phyloP scores from a whole-genome alignment of 2,329 filamentous ascomycete genomes.

The Diaporthe australafricana region DNA sequence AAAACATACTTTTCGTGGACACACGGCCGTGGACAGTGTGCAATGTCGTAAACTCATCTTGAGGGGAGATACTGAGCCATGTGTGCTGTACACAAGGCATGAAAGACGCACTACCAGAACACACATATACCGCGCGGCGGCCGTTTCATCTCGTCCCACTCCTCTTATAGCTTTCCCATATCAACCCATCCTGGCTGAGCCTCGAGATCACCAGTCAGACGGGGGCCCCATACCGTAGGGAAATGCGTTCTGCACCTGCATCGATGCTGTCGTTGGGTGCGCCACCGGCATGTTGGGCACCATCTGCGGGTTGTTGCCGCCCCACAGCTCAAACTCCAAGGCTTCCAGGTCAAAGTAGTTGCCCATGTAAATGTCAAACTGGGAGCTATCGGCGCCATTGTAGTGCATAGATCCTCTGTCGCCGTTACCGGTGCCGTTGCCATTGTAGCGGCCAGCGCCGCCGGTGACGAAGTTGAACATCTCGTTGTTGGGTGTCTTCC shows the following conservation, averaged over 20 bases:
- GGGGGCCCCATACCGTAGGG: slow-evolving; percentile 42
- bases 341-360: slow-evolving; percentile 56
- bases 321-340: slow-evolving; percentile 61
- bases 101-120: slow-evolving; percentile 1
- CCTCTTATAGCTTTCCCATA: not conserved
- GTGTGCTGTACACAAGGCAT: slow-evolving; percentile 1
- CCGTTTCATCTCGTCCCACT: not conserved
- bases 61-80: slow-evolving; percentile 22
- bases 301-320: slow-evolving; percentile 38
- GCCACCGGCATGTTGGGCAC: slow-evolving; percentile 7
- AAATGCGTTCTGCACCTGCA: slow-evolving; percentile 33
- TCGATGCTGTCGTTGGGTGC: not conserved
- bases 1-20: not conserved
- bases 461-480: slow-evolving; percentile 15
- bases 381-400: slow-evolving; percentile 39
- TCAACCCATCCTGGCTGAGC: not conserved
- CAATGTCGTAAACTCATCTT: slow-evolving; percentile 7
- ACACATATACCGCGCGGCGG: not conserved
- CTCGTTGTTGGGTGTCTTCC: slow-evolving; percentile 35
- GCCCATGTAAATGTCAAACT: slow-evolving; percentile 57
- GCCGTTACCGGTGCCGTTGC: not conserved
- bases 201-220: slow-evolving; percentile 39
- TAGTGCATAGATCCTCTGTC: slow-evolving; percentile 20
- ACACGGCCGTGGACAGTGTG: not conserved
- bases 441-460: not conserved